A percentile compares a stretch with the other conserved stretches of the same genome.
These are phyloP conservation scores for Urochloa ruziziensis DNA, from an alignment of 176 grass and related monocot genomes.

Conservation along the genomic window DNA sequence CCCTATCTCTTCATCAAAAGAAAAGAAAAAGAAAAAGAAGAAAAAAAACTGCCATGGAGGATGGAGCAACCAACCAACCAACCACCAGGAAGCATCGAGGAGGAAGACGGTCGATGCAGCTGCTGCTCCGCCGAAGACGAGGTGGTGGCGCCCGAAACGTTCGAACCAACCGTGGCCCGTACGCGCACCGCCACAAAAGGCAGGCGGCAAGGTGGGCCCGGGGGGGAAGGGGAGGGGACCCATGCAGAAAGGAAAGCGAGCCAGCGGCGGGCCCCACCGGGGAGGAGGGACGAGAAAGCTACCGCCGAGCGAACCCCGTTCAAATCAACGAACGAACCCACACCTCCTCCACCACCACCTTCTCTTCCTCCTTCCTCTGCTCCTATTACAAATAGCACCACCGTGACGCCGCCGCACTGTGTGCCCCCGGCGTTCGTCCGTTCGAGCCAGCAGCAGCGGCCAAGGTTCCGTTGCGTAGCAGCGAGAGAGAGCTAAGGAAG, in stretches of 20 bases:
- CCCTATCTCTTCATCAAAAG: not conserved
- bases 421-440: not conserved
- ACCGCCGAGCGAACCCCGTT: slow-evolving; percentile 45
- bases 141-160: slow-evolving; percentile 40
- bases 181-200: slow-evolving; percentile 19
- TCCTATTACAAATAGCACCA: slow-evolving; percentile 51
- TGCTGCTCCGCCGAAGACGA: not conserved
- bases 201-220: not conserved
- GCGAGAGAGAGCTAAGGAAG: not conserved
- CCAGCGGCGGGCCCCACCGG: not conserved
- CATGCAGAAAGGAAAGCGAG: slow-evolving; percentile 21
- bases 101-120: not conserved
- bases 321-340: slow-evolving; percentile 21
- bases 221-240: not conserved
- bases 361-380: not conserved
- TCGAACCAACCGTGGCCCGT: slow-evolving; percentile 28
- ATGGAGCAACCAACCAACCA: not conserved
- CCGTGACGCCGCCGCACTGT: slow-evolving; percentile 17
- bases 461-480: not conserved
- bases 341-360: not conserved
- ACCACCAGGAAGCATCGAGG: not conserved
- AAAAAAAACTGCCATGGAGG: not conserved
- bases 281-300: slow-evolving; percentile 15
- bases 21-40: not conserved
- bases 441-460: not conserved